Evolutionary conservation across 306 rosid species (phyloP).

Genomic region (Elaeagnus macrophylla): DNA sequence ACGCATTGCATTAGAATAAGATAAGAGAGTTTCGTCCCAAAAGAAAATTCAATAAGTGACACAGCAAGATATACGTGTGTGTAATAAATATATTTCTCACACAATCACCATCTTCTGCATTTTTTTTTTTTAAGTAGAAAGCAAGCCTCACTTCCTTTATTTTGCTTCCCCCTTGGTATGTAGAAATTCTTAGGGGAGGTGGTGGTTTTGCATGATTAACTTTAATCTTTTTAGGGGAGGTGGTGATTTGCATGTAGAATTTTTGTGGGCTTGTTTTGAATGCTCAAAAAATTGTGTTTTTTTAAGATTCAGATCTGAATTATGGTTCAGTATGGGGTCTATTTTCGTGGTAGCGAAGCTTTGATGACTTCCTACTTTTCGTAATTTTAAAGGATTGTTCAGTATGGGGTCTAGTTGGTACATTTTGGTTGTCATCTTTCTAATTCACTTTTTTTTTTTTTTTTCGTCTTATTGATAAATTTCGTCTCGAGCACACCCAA

Average conservation of each 20-base stretch:
- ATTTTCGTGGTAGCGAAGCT: conserved; percentile 12
- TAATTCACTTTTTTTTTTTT: background rate
- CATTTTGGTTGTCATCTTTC: conserved; percentile 16
- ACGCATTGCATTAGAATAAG: no score
- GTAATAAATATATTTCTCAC: no score
- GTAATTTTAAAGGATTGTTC: conserved; percentile 20
- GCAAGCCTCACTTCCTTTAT: no score
- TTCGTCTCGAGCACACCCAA: background rate
- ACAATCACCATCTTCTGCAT: no score
- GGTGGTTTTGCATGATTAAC: no score
- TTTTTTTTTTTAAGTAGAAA: no score
- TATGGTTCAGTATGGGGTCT: conserved; percentile 6
- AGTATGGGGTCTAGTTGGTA: conserved; percentile 22
- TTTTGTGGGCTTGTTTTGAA: background rate
- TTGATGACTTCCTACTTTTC: conserved; percentile 22
- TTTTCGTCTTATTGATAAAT: background rate
- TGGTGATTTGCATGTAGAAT: background rate
- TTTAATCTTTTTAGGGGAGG: background rate
- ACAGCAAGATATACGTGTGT: no score
- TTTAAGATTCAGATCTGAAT: conserved; percentile 32
- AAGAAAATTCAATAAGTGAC: no score
- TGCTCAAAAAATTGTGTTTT: no score
- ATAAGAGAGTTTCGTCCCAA: no score
- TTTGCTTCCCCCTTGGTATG: no score
- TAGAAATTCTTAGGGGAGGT: background rate